Evolutionary conservation across 1,139 yeast species (phyloP).

Genomic region (Hanseniaspora gamundiae): DNA sequence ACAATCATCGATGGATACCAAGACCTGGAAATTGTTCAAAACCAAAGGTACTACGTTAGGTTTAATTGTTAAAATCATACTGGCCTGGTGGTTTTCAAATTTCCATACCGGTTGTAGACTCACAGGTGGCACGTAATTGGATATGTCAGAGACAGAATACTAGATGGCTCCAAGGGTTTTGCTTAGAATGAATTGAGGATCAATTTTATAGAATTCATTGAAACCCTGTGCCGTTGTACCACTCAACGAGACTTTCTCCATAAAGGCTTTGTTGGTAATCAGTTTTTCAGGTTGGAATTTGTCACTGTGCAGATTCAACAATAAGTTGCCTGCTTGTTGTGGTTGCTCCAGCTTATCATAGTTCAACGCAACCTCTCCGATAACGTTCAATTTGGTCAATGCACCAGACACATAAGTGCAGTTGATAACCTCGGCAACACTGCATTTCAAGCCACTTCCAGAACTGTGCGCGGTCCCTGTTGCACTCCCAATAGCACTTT

Average conservation of each 20-base stretch:
- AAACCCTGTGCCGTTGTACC: constrained; percentile 12
- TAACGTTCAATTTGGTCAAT: constrained; percentile 41
- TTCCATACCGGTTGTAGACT: constrained; percentile 78
- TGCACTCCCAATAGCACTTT: too few species aligned
- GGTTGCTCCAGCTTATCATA: constrained; percentile 30
- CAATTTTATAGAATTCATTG: constrained; percentile 19
- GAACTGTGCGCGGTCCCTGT: too few species aligned
- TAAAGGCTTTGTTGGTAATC: constrained; percentile 28
- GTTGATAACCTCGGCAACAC: constrained; percentile 71
- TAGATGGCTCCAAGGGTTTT: constrained; percentile 67
- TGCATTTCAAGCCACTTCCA: constrained; percentile 59
- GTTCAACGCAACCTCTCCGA: constrained; percentile 74
- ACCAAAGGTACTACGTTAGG: constrained; percentile 27
- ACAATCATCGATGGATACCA: constrained; percentile 47
- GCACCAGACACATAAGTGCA: constrained; percentile 61
- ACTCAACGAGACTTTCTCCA: constrained; percentile 23
- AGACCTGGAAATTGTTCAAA: constrained; percentile 52
- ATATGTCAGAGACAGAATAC: constrained; percentile 34
- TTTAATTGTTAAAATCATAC: constrained; percentile 64
- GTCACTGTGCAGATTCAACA: constrained; percentile 23
- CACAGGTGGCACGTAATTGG: constrained; percentile 42
- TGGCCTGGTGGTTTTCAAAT: constrained; percentile 71
- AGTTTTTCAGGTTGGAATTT: constrained; percentile 23
- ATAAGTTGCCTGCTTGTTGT: constrained; percentile 26
- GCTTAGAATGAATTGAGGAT: constrained; percentile 30